These are phyloP conservation scores for Bipolaris victoriae DNA, from an alignment of 2,329 filamentous ascomycete species.

Conservation along the genomic window DNA sequence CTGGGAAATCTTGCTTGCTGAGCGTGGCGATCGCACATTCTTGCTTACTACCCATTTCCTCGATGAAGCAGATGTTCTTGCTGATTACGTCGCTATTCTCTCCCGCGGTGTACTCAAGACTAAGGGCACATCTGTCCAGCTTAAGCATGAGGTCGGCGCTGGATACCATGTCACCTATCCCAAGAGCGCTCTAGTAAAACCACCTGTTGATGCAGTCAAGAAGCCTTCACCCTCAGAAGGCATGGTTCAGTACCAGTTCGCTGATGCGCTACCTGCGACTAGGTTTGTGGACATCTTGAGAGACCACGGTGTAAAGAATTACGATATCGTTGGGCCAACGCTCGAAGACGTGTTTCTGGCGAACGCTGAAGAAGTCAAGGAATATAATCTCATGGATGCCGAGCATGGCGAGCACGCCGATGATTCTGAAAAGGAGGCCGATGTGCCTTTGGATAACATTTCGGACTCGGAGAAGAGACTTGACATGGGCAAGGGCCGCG, in stretches of 20 bases:
- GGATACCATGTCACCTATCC: slow-evolving; percentile 73
- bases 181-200: slow-evolving; percentile 51
- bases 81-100: slow-evolving; percentile 86
- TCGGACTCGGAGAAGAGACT: slow-evolving; percentile 40
- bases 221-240: slow-evolving; percentile 61
- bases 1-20: slow-evolving; percentile 89
- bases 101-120: slow-evolving; percentile 84
- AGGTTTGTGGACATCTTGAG: slow-evolving; percentile 74
- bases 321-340: slow-evolving; percentile 85
- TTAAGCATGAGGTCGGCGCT: slow-evolving; percentile 81
- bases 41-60: slow-evolving; percentile 92
- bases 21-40: slow-evolving; percentile 81
- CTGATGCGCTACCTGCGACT: slow-evolving; percentile 72
- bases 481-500: slow-evolving; percentile 69
- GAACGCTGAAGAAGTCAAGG: slow-evolving; percentile 77
- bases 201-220: slow-evolving; percentile 55
- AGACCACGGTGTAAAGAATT: slow-evolving; percentile 70
- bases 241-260: slow-evolving; percentile 73
- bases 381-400: slow-evolving; percentile 52
- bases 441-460: slow-evolving; percentile 36
- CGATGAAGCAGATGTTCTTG: slow-evolving; percentile 88
- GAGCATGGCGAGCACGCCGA: slow-evolving; percentile 32
- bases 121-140: slow-evolving; percentile 80
- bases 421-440: slow-evolving; percentile 28
- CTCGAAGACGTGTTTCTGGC: slow-evolving; percentile 93